Base-by-base conservation (phyloP, 2,329 filamentous ascomycete species). In the Aspergillus sp. region DNA sequence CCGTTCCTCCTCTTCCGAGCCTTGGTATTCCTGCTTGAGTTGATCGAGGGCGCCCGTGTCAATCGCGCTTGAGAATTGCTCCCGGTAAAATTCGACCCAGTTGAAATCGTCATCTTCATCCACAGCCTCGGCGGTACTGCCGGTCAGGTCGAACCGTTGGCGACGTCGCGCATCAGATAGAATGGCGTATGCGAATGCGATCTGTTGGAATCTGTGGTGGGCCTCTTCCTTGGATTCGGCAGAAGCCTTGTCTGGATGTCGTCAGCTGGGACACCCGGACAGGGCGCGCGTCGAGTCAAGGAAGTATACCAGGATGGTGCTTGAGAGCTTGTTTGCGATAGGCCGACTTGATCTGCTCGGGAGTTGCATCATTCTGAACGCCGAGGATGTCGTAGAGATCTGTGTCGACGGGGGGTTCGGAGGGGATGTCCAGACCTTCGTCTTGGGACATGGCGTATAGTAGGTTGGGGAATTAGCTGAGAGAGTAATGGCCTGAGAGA, bases 171-270 rank as follows among this genome's bases (percentile, higher is more conserved):
- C 80, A 62, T 96, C 90, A 30, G 90, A 96, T 33, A 99, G 88
- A 46, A 99, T 83, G 32, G 91, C 93, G 67, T 97, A 96, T 48
- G 94, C 93, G 65, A 96, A 93, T 20, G 93, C 93, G 61, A 99
- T 85, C 61, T 88, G 80, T 73, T 99, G 94, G 71, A 99, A 99
- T 49, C 82, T 87, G 55, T 80, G 79, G 62, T 96, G 87, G 2
- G 94, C 93, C 40, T 81, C 76, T 22, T 85, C 80, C 65, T 90
- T 90, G 48, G 86, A 76, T 19, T 84, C 79, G 1, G 82, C 78
- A 14, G 83, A 60, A 3, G 85, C 89, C 76, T 96, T 96, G 80
- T 96, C 91, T 88, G 16, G 11, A 14, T 7, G 13, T 17, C 24
- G 33, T 36, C 30, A 16, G 14, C n/a, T 14, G 11, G 11, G 20